phyloP scores from a whole-genome alignment of 2,329 filamentous ascomycete species.

The Ophiostoma ulmi region DNA sequence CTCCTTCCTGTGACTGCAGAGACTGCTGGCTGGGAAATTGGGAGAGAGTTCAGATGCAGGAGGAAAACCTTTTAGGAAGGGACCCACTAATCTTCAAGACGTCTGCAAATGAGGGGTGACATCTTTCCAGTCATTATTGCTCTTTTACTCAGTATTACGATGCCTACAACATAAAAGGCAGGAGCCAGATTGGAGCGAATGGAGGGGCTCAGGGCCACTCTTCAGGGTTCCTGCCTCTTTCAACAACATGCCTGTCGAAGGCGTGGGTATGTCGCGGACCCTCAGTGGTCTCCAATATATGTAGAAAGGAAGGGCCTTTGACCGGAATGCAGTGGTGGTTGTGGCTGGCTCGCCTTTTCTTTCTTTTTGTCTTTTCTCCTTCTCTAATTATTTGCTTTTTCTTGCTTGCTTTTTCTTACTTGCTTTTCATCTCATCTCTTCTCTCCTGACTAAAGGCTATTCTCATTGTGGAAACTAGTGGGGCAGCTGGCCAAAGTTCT shows the following conservation, averaged over 20 bases:
- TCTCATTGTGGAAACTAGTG: no score
- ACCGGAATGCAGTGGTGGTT: neutral
- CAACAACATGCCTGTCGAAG: neutral
- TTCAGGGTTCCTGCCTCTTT: neutral
- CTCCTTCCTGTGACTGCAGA: neutral
- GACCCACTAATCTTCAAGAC: neutral
- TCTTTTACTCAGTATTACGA: no score
- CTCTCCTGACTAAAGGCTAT: no score
- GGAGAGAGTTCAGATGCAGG: neutral
- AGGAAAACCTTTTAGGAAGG: neutral
- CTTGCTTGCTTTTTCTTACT: neutral
- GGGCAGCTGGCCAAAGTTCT: no score
- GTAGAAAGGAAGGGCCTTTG: neutral
- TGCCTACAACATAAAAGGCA: neutral
- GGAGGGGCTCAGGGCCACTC: neutral
- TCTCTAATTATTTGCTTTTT: neutral
- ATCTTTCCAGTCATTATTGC: neutral
- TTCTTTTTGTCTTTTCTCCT: neutral
- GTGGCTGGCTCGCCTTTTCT: neutral
- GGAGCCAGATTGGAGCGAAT: neutral
- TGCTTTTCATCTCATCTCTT: no score
- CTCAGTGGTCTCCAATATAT: neutral
- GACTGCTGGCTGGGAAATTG: neutral
- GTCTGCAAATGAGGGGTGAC: conserved; percentile 4
- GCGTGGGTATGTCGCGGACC: neutral